phyloP scores from a whole-genome alignment of 805 yeast species.

The Blastobotrys chiropterorum region DNA sequence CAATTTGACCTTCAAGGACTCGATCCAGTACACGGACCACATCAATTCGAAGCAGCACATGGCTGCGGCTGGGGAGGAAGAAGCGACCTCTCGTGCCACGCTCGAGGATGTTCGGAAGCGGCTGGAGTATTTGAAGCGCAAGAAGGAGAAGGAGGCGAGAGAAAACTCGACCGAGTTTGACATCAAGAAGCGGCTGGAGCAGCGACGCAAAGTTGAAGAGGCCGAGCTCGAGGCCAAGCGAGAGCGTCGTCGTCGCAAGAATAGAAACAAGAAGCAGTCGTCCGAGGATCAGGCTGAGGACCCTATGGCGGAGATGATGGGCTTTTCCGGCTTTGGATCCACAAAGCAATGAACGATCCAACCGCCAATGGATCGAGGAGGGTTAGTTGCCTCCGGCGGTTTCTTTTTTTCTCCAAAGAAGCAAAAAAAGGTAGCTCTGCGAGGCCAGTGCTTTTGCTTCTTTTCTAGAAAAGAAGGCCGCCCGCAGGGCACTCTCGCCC shows the following conservation, averaged over 20 bases:
- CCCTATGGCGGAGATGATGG: slow-evolving; percentile 42
- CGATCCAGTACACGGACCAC: slow-evolving; percentile 76
- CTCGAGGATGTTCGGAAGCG: slow-evolving; percentile 42
- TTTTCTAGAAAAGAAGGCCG: too few species aligned
- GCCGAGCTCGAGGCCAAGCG: slow-evolving; percentile 30
- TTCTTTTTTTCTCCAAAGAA: too few species aligned
- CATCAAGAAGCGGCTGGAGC: slow-evolving; percentile 37
- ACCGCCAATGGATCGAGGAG: too few species aligned
- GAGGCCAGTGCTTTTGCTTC: too few species aligned
- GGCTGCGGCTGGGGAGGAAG: slow-evolving; percentile 31
- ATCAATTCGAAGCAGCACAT: slow-evolving; percentile 64
- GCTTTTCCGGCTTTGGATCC: slow-evolving; percentile 50
- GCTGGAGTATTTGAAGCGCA: slow-evolving; percentile 32
- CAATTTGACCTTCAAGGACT: slow-evolving; percentile 74
- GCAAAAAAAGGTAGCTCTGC: too few species aligned
- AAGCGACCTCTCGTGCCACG: slow-evolving; percentile 38
- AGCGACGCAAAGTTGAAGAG: slow-evolving; percentile 35
- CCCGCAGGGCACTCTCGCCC: too few species aligned
- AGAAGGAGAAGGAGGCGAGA: slow-evolving; percentile 14
- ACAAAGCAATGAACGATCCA: slow-evolving; percentile 33
- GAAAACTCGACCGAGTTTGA: slow-evolving; percentile 26
- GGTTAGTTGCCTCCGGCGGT: too few species aligned
- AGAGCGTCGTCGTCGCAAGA: slow-evolving; percentile 12
- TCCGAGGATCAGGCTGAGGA: slow-evolving; percentile 27
- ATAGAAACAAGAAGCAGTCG: slow-evolving; percentile 12